Evolutionary conservation across 495 filamentous ascomycete species (phyloP), one percentile per base, ranked within the genome.

Genomic region (Viridothelium virens): DNA sequence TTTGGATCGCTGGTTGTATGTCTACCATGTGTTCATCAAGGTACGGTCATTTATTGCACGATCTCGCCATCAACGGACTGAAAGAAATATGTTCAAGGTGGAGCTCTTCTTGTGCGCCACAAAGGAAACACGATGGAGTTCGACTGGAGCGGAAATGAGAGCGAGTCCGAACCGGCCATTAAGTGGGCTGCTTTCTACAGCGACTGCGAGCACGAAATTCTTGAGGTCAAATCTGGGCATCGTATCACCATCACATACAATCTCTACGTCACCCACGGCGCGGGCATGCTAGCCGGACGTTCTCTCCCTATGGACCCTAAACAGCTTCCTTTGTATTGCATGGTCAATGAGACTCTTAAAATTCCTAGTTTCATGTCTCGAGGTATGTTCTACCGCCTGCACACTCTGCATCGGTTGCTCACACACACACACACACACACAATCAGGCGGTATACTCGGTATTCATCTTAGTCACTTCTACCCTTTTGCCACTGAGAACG

Each of bases 181-280:
- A 72, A 81, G 31, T 87, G 83, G 84, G 83, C 80, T 0, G 84
- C 85, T 1, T 87, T 87, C 72, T 87, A 85, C 69, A 83, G 79
- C 65, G 83, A 87, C 68, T 85, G 81, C 67, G 80, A 83, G 68
- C 84, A 87, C 70, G 84, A 87, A 72, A 79, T 87, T n/a, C 71
- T 79, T 5, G 73, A 77, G n/a, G 77, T 87, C 50, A 82, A 75
- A 0, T 65, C 70, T 6, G 84, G 83, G 0, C 77, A 87, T 62
- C 77, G 83, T 0, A 66, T 87, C 36, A 87, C 83, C 0, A 70
- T 87, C 31, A 87, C 84, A 1, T 87, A 86, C 75, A 85, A 87
- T 65, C 74, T 87, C 9, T 85, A 80, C 63, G 66, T 75, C 31
- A 33, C 69, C 2, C 56, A 4, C 25, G 69, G 72, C 6, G 41